phyloP scores from a whole-genome alignment of 495 filamentous ascomycete genomes.

The Penicillium flavigenum region DNA sequence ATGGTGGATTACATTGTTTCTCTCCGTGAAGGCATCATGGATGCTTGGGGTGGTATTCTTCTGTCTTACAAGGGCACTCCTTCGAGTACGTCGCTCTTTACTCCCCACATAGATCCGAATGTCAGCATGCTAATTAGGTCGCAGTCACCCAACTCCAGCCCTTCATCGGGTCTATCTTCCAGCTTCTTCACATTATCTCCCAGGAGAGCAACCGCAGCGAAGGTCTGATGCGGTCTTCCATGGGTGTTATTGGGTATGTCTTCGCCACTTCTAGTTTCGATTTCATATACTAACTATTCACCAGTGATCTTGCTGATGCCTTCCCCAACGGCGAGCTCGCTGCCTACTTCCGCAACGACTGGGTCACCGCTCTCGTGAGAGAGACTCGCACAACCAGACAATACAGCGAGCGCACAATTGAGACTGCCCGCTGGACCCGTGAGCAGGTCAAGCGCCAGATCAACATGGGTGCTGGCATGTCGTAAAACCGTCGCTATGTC shows the following conservation, averaged over 20 bases:
- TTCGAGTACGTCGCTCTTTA: slow-evolving; percentile 41
- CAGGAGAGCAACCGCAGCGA: slow-evolving; percentile 85
- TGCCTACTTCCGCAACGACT: slow-evolving; percentile 82
- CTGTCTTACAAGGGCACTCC: slow-evolving; percentile 76
- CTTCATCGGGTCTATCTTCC: slow-evolving; percentile 85
- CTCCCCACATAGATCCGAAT: not conserved
- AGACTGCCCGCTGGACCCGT: slow-evolving; percentile 94
- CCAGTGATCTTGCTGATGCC: slow-evolving; percentile 87
- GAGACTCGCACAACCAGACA: slow-evolving; percentile 84
- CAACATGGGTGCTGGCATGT: slow-evolving; percentile 45
- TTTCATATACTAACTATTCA: slow-evolving; percentile 34
- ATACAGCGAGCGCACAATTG: slow-evolving; percentile 76
- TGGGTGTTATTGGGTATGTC: slow-evolving; percentile 93
- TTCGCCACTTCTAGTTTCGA: slow-evolving; percentile 3
- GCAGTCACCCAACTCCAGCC: slow-evolving; percentile 67
- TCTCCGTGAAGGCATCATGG: slow-evolving; percentile 95
- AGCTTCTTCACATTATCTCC: slow-evolving; percentile 77
- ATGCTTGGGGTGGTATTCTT: slow-evolving; percentile 96
- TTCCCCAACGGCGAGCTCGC: slow-evolving; percentile 88
- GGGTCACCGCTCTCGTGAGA: slow-evolving; percentile 82
- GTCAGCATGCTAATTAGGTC: slow-evolving; percentile 16
- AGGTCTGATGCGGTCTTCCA: slow-evolving; percentile 82
- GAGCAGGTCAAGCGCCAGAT: slow-evolving; percentile 96
- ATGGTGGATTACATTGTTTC: slow-evolving; percentile 96
- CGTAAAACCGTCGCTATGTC: slow-evolving; percentile 26